Conservation (phyloP, 2,329 filamentous ascomycete genomes). For the Pseudogymnoascus sp. region DNA sequence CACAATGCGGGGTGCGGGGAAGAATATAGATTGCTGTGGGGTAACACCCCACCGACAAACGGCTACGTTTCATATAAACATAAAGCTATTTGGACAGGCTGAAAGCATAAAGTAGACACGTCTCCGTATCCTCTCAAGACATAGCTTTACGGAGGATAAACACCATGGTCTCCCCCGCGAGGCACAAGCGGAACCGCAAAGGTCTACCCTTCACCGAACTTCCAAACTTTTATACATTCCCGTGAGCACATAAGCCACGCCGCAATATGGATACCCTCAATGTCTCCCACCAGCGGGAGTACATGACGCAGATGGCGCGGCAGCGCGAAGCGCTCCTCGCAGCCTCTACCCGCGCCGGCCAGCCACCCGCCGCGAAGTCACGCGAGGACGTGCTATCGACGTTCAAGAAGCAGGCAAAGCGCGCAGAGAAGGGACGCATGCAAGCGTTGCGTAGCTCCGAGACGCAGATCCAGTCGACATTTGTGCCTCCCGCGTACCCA, state of each 20-base stretch:
- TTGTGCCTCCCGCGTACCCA: conserved; percentile 12
- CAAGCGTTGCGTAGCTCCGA: not conserved
- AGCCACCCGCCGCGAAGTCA: not conserved
- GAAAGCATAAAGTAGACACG: conserved; percentile 2
- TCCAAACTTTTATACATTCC: not conserved
- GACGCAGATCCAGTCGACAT: not conserved
- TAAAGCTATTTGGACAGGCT: not conserved
- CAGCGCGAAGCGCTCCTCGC: conserved; percentile 1
- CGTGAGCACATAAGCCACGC: not conserved
- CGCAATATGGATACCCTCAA: not conserved
- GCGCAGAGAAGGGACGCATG: not conserved
- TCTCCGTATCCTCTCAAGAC: not conserved
- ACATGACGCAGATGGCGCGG: not conserved
- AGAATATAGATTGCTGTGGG: conserved; percentile 1
- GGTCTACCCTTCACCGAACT: not conserved
- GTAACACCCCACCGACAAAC: not conserved
- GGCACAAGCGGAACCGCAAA: not conserved
- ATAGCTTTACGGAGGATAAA: not conserved
- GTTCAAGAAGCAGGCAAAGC: not conserved
- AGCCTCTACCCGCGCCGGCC: not conserved
- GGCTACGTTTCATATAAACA: not conserved
- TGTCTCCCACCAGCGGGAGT: not conserved
- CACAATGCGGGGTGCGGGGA: not conserved
- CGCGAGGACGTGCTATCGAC: not conserved
- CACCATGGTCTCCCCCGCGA: not conserved